These are phyloP conservation scores for Sporothrix mexicana DNA, from an alignment of 2,329 filamentous ascomycete species.

Conservation along the genomic window DNA sequence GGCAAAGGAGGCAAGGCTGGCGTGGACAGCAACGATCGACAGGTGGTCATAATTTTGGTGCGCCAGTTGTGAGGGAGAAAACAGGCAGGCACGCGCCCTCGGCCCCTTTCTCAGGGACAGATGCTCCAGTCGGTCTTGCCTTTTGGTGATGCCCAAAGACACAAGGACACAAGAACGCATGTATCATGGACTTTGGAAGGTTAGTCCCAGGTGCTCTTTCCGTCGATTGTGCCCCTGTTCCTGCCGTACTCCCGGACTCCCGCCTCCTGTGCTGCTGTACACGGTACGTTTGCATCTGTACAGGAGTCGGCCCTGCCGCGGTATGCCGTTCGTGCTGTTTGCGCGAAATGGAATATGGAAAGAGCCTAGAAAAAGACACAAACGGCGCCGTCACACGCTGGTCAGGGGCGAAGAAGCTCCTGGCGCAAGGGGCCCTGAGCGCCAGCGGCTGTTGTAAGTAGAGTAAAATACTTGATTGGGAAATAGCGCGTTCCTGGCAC, in stretches of 20 bases:
- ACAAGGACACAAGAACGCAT: too few species aligned
- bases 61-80: slow-evolving; percentile 5
- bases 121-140: not conserved
- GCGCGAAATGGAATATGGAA: not conserved
- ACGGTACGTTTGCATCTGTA: not conserved
- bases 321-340: not conserved
- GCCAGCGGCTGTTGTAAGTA: slow-evolving; percentile 24
- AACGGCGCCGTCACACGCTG: slow-evolving; percentile 4
- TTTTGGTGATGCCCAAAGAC: not conserved
- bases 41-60: slow-evolving; percentile 22
- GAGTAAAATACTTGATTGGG: slow-evolving; percentile 27
- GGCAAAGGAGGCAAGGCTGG: slow-evolving; percentile 24
- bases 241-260: slow-evolving; percentile 8
- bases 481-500: slow-evolving; percentile 18
- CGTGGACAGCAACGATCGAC: slow-evolving; percentile 26
- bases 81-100: not conserved
- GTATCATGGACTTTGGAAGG: not conserved
- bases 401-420: slow-evolving; percentile 18
- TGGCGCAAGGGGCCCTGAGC: slow-evolving; percentile 13
- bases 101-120: slow-evolving; percentile 10
- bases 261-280: not conserved
- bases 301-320: slow-evolving; percentile 7
- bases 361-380: not conserved
- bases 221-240: not conserved
- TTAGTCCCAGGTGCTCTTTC: slow-evolving; percentile 1